Evolutionary conservation across 108 stramenopile genomes (phyloP), one percentile per base, ranked within the genome.

Genomic region (Skeletonema grethae): DNA sequence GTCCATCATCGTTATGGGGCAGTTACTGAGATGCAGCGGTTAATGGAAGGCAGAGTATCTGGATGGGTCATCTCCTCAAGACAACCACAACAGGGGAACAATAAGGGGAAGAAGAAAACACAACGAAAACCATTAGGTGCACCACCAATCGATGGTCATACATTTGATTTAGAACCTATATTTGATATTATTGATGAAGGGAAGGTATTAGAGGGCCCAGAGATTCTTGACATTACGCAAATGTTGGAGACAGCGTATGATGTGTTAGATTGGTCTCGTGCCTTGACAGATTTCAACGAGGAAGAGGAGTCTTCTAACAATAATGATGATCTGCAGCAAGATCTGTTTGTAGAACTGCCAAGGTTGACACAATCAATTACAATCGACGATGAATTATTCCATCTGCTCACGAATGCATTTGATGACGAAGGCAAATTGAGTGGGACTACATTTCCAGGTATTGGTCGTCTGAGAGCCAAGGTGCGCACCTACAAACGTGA

Each of bases 331-430:
- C 59, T 43, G 48, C 30, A 55, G 58, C 73, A 39, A 39, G 28
- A 70, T 55, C 36, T 70, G 50, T 82, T 89, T 59, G 76, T 88
- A 24, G 86, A 86, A 67, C 67, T 89, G 10, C 85, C 86, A 9
- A 74, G 85, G 30, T 31, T 91, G 10, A 64, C 61, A 6, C 24
- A 74, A 10, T 69, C 74, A 15, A 88, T 94, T 11, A 20, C 61
- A 24, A 79, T 90, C 57, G 87, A 94, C 63, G 56, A 64, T 9
- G 86, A 86, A 28, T 63, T 94, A 41, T 73, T 81, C 32, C 55
- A 67, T 8, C 63, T 94, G n/a, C 75, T 94, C 39, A 67, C 80
- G 53, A 83, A 83, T 56, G 92, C 92, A 7, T 89, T 94, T 63
- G 90, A 90, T 57, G 79, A 88, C 3, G 61, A 72, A 6, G 86